A percentile compares a stretch with the other conserved stretches of the same genome.
Evolutionary conservation across 768 basidiomycete species (phyloP).

Genomic region (Suillus hirtellus): DNA sequence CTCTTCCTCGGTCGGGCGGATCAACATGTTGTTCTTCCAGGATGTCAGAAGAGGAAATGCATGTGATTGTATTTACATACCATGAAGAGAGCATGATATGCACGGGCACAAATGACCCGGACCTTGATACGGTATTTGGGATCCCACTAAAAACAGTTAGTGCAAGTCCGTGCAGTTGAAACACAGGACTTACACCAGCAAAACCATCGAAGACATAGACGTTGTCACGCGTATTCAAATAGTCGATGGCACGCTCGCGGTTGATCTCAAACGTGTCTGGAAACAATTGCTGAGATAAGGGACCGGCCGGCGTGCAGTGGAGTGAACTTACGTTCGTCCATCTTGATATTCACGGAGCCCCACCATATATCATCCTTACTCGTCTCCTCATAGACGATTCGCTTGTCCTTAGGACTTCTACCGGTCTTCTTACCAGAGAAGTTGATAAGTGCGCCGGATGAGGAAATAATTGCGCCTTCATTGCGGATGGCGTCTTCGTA

Average conservation of each 20-base stretch:
- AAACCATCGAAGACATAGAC: slow-evolving; percentile 98
- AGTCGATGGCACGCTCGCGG: slow-evolving; percentile 98
- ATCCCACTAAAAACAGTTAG: slow-evolving; percentile 71
- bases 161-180: neutral
- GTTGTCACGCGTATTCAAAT: slow-evolving; percentile 96
- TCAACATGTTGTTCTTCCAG: slow-evolving; percentile 95
- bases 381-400: slow-evolving; percentile 96
- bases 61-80: slow-evolving; percentile 45
- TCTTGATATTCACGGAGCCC: slow-evolving; percentile 99
- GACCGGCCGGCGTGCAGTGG: neutral
- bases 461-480: slow-evolving; percentile 97
- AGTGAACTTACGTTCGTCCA: slow-evolving; percentile 80
- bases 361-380: slow-evolving; percentile 99
- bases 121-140: slow-evolving; percentile 99
- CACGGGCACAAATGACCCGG: slow-evolving; percentile 96
- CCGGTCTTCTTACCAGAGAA: slow-evolving; percentile 99
- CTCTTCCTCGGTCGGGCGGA: slow-evolving; percentile 95
- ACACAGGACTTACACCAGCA: slow-evolving; percentile 64
- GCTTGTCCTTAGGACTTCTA: slow-evolving; percentile 97
- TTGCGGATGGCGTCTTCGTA: slow-evolving; percentile 99
- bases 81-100: slow-evolving; percentile 99
- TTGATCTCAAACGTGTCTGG: slow-evolving; percentile 99
- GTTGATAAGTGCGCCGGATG: slow-evolving; percentile 97
- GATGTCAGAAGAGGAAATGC: slow-evolving; percentile 12
- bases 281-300: slow-evolving; percentile 10